Evolutionary conservation across 495 filamentous ascomycete genomes (phyloP), one percentile per base, ranked within the genome.

Genomic region (Entonaema liquescens): DNA sequence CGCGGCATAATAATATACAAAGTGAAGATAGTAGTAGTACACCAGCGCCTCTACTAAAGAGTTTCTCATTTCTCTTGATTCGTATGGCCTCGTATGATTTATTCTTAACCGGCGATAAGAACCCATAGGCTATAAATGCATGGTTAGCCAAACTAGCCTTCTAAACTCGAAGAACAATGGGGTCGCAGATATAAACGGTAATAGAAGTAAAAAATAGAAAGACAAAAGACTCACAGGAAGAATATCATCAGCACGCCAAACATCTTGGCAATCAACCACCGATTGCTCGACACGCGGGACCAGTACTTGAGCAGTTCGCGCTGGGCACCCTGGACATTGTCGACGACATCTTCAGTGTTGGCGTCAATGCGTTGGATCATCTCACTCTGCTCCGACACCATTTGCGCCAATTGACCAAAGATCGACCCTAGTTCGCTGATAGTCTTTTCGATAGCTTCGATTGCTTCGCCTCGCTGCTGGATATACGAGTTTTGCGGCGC

Each of bases 211-310:
- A 26, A 23, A 7, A 28, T 28, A 21, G 0, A 42, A 42, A 2
- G 8, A n/a, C n/a, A n/a, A n/a, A 12, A n/a, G 42, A 74, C 81
- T 77, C 68, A 87, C 74, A 84, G 78, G 66, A 84, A 82, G 74
- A 84, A 83, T 77, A 89, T 83, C 83, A 90, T 89, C 40, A 90
- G 78, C 21, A 90, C 92, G 61, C 95, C 95, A 87, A 99, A 97
- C 96, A 99, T 99, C 87, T 98, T 98, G 15, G 94, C 96, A 59
- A 99, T 89, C 53, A 99, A 82, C 95, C 96, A 98, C 74, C 95
- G 86, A 83, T 98, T 99, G 26, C 93, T 92, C 21, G 91, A 93
- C 11, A 98, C 94, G 25, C 94, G 85, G 11, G 88, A 90, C 95
- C 96, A 99, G 82, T 98, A 99, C 76, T 98, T 98, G 84, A 99